A percentile compares a stretch with the other conserved stretches of the same genome.
Conservation (phyloP, 2,329 filamentous ascomycete genomes). For the Fusarium nygamai region DNA sequence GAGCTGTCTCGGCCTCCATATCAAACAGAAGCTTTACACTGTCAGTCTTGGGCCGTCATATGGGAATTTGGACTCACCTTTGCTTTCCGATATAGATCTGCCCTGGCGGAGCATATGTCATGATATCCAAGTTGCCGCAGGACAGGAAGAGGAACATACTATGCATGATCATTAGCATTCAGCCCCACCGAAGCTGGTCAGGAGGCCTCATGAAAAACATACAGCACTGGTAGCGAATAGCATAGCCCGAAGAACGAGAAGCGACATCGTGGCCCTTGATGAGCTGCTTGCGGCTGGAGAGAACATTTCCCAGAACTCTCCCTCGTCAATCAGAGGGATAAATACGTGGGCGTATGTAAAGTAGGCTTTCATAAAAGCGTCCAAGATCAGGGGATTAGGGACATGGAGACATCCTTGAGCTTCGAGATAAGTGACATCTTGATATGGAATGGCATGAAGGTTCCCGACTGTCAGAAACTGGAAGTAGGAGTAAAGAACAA, state of each 20-base stretch:
- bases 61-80: not conserved
- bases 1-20: not conserved
- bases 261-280: not conserved
- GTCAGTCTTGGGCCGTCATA: not conserved
- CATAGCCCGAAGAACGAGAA: not conserved
- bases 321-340: not conserved
- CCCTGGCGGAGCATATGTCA: not conserved
- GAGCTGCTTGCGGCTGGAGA: not conserved
- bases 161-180: not conserved
- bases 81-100: not conserved
- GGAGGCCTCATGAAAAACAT: not conserved
- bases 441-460: not conserved
- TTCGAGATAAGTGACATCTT: not conserved
- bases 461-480: not conserved
- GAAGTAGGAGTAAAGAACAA: not conserved
- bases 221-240: not conserved
- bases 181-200: rapidly evolving
- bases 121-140: not conserved
- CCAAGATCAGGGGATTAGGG: not conserved
- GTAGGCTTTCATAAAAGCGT: not conserved
- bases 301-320: not conserved
- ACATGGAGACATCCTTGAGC: not conserved
- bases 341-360: not conserved
- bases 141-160: not conserved
- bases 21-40: not conserved